phyloP scores from a whole-genome alignment of 108 stramenopile genomes.

The Schizochytrium sp. region DNA sequence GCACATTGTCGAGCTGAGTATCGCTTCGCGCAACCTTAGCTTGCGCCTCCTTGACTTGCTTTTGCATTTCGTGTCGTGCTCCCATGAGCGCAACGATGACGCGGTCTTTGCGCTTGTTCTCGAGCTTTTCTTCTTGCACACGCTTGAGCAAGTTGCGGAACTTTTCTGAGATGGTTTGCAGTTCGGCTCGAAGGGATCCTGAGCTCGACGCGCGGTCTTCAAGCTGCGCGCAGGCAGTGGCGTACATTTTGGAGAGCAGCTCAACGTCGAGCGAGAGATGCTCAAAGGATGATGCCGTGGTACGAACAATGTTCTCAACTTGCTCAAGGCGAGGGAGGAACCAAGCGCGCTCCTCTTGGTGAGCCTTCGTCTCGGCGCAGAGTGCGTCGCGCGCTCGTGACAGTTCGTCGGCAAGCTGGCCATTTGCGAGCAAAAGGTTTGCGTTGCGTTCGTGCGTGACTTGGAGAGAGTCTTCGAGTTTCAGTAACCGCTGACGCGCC shows the following conservation, averaged over 20 bases:
- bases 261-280: background rate
- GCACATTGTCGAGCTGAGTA: background rate
- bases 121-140: background rate
- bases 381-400: background rate
- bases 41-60: background rate
- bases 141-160: constrained; percentile 1
- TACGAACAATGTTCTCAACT: background rate
- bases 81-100: background rate
- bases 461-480: background rate
- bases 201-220: background rate
- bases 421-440: background rate
- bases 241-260: background rate
- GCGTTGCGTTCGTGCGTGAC: background rate
- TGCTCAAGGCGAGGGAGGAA: background rate
- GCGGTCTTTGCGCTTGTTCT: background rate
- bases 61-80: background rate
- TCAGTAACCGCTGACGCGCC: background rate
- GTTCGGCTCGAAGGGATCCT: background rate
- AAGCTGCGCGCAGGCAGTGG: background rate
- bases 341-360: background rate
- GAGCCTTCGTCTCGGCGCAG: background rate
- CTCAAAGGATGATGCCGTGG: background rate
- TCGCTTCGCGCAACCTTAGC: background rate
- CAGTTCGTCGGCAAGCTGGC: background rate
- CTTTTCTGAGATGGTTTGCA: background rate